phyloP scores from a whole-genome alignment of 805 yeast genomes.

The Scheffersomyces spartinae region DNA sequence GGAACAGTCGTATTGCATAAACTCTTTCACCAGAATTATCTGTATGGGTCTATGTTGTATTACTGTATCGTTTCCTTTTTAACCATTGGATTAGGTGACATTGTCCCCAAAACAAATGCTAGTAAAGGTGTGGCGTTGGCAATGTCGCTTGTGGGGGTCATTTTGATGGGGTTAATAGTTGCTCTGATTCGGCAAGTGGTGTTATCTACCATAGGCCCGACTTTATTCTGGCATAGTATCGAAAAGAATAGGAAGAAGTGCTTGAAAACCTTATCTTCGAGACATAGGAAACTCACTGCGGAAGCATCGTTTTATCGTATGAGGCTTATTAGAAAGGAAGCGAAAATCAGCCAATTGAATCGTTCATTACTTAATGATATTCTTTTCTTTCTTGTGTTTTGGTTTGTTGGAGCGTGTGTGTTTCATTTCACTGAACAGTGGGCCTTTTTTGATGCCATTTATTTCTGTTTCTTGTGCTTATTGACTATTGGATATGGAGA shows the following conservation, averaged over 20 bases:
- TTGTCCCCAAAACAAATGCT: constrained; percentile 41
- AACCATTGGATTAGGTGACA: constrained; percentile 77
- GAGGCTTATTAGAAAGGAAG: constrained; percentile 35
- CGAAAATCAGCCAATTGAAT: constrained; percentile 26
- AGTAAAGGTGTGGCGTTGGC: constrained; percentile 48
- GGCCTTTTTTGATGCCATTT: constrained; percentile 61
- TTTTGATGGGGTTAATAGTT: constrained; percentile 63
- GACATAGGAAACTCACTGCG: constrained; percentile 15
- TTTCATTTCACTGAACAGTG: constrained; percentile 55
- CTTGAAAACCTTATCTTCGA: constrained; percentile 9
- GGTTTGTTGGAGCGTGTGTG: constrained; percentile 64
- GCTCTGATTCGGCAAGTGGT: constrained; percentile 60
- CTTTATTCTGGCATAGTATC: constrained; percentile 52
- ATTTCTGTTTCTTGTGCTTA: constrained; percentile 65
- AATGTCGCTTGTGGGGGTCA: constrained; percentile 59
- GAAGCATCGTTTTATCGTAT: constrained; percentile 45
- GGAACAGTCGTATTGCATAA: constrained; percentile 53
- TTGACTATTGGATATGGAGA: constrained; percentile 84
- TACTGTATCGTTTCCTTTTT: constrained; percentile 62
- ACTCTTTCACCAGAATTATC: constrained; percentile 27
- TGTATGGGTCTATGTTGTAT: constrained; percentile 59
- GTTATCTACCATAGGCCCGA: constrained; percentile 47
- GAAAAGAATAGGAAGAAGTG: constrained; percentile 36
- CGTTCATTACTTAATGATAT: constrained; percentile 29
- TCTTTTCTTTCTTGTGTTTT: constrained; percentile 39